Percentiles rank a stretch among this genome's conserved stretches.
Conservation (phyloP, 169 alveolate genomes). For the Eimeria tenella region DNA sequence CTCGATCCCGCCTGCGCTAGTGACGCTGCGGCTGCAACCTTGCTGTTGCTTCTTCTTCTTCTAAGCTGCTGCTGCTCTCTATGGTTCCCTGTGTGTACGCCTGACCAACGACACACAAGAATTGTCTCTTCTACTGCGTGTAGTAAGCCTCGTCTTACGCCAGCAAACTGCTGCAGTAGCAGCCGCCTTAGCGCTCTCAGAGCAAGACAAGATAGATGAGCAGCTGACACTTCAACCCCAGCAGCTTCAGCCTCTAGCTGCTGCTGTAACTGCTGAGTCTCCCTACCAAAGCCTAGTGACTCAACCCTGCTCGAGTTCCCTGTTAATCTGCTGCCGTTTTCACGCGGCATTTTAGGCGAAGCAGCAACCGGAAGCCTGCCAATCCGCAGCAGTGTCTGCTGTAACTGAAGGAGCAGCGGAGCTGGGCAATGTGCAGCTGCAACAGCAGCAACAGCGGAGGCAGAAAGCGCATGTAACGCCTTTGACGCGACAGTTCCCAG, state of each 20-base stretch:
- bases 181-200: constrained; percentile 30
- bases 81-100: constrained; percentile 14
- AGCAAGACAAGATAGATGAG: not conserved
- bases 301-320: too few species aligned
- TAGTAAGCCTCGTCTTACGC: constrained; percentile 26
- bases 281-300: too few species aligned
- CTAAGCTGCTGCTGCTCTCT: constrained; percentile 23
- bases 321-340: constrained; percentile 2
- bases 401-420: constrained; percentile 51
- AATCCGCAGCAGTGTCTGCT: constrained; percentile 46
- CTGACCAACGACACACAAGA: constrained; percentile 49
- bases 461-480: constrained; percentile 18
- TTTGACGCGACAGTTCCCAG: constrained; percentile 1
- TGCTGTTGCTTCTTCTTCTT: constrained; percentile 46
- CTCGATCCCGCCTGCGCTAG: not conserved
- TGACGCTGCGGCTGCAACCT: not conserved
- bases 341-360: not conserved
- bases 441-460: constrained; percentile 24
- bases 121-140: constrained; percentile 65
- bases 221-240: not conserved
- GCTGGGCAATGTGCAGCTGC: constrained; percentile 70
- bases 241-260: constrained; percentile 17
- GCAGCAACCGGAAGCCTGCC: not conserved
- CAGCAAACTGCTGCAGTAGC: constrained; percentile 70
- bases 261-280: not conserved